A percentile compares a stretch with the other conserved stretches of the same genome.
Evolutionary conservation across 2,329 filamentous ascomycete species (phyloP).

Genomic region (Thermothelomyces thermophilus): DNA sequence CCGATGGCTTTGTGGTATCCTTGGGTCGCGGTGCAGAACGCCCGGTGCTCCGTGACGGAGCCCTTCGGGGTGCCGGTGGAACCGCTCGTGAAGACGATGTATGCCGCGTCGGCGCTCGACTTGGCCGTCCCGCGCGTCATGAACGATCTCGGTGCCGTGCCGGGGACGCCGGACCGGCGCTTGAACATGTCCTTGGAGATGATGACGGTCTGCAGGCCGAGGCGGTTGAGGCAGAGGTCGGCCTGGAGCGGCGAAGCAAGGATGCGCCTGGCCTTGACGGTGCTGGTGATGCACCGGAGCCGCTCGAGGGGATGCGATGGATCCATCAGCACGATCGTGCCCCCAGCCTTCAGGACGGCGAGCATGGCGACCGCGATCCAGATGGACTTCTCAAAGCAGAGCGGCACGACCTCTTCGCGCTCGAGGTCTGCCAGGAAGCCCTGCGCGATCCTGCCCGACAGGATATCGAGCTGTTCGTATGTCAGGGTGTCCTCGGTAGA

Average conservation of each 20-base stretch:
- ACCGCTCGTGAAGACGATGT: conserved; percentile 40
- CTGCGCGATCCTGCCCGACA: conserved; percentile 23
- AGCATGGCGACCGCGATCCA: conserved; percentile 15
- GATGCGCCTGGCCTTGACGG: conserved; percentile 3
- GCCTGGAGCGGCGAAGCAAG: conserved; percentile 5
- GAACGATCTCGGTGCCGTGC: neutral
- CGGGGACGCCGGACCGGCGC: neutral
- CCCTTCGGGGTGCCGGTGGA: conserved; percentile 42
- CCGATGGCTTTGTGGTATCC: conserved; percentile 5
- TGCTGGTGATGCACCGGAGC: conserved; percentile 1
- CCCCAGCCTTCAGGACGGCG: conserved; percentile 14
- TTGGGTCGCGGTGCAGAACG: conserved; percentile 6
- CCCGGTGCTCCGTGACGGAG: conserved; percentile 17
- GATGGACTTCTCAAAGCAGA: conserved; percentile 17
- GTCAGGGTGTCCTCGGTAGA: conserved; percentile 26
- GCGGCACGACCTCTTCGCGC: conserved; percentile 8
- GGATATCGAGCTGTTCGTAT: conserved; percentile 25
- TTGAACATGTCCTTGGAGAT: conserved; percentile 14
- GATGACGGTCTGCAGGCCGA: conserved; percentile 6
- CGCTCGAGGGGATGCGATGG: conserved; percentile 9
- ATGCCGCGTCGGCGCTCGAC: conserved; percentile 12
- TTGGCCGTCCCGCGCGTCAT: conserved; percentile 11
- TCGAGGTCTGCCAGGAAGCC: conserved; percentile 9
- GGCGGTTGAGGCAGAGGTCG: conserved; percentile 3
- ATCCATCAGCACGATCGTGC: conserved; percentile 11